Evolutionary conservation across 257 asterid genomes (phyloP).

Genomic region (Ajuga chamaepitys): DNA sequence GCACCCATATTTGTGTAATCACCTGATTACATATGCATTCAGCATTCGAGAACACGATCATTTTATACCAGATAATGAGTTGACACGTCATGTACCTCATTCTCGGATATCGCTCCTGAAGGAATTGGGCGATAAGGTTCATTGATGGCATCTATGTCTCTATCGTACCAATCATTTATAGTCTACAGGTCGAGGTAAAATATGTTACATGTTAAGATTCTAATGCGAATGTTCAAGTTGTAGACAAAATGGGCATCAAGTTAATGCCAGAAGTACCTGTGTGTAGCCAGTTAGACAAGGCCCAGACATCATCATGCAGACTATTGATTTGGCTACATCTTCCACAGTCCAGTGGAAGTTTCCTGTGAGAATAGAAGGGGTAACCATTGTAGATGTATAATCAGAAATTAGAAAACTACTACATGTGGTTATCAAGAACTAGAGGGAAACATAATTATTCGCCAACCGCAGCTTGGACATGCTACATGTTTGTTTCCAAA

Average conservation of each 20-base stretch:
- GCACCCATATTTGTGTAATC: conserved; percentile 93
- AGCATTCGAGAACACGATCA: conserved; percentile 14
- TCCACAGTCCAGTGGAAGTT: conserved; percentile 87
- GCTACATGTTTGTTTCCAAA: neutral
- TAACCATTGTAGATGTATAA: conserved; percentile 4
- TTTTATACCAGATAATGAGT: conserved; percentile 5
- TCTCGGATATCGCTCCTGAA: conserved; percentile 77
- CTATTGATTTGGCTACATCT: conserved; percentile 79
- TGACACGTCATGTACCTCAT: conserved; percentile 47
- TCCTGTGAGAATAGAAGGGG: conserved; percentile 30
- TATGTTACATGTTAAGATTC: conserved; percentile 7
- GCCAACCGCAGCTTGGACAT: neutral
- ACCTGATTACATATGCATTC: conserved; percentile 43
- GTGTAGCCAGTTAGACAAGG: conserved; percentile 94
- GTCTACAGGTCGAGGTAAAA: conserved; percentile 42
- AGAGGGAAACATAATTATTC: neutral
- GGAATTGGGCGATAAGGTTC: conserved; percentile 98
- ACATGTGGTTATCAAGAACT: neutral
- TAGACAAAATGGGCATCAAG: neutral
- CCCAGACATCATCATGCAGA: conserved; percentile 94
- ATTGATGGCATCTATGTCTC: conserved; percentile 92
- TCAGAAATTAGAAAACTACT: neutral
- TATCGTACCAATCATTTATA: conserved; percentile 92
- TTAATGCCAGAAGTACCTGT: conserved; percentile 45
- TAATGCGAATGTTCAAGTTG: conserved; percentile 10